These are phyloP conservation scores for Dactylellina parvicollis DNA, from an alignment of 2,329 filamentous ascomycete genomes.

Conservation along the genomic window DNA sequence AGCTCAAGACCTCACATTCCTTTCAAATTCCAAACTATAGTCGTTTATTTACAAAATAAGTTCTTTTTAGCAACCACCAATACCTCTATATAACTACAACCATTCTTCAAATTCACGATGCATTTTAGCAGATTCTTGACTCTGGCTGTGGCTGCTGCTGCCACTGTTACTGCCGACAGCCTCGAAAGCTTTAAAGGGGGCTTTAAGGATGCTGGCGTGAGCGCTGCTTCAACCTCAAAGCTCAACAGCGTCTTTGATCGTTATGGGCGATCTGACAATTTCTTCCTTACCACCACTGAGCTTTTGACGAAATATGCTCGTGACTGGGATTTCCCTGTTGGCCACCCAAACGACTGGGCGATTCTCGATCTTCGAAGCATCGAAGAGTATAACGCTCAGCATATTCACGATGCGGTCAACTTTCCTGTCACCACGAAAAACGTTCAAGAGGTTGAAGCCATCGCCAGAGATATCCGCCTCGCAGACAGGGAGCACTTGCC, in stretches of 20 bases:
- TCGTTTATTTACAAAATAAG: not conserved
- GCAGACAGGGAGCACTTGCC: not conserved
- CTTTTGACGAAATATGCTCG: slow-evolving; percentile 11
- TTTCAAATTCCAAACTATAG: not conserved
- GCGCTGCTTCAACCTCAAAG: not conserved
- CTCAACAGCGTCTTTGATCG: not conserved
- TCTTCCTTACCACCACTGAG: slow-evolving; percentile 6
- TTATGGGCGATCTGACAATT: slow-evolving; percentile 1
- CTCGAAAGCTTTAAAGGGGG: slow-evolving; percentile 1
- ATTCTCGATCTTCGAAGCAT: slow-evolving; percentile 2
- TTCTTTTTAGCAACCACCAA: too few relatives aligned
- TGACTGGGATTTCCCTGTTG: not conserved
- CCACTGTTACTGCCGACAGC: slow-evolving; percentile 4
- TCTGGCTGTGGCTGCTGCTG: not conserved
- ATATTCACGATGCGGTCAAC: not conserved
- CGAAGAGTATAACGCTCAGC: not conserved
- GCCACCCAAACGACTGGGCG: slow-evolving; percentile 4
- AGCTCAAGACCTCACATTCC: too few relatives aligned
- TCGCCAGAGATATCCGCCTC: not conserved
- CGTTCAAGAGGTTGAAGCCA: not conserved
- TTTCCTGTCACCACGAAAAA: not conserved
- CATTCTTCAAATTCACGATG: not conserved
- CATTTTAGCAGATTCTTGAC: not conserved
- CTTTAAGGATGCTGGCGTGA: not conserved
- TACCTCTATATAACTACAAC: not conserved